Percentiles rank a stretch among this genome's conserved stretches.
Evolutionary conservation across 306 rosid species (phyloP).

Genomic region (Ormosia semicastrata): DNA sequence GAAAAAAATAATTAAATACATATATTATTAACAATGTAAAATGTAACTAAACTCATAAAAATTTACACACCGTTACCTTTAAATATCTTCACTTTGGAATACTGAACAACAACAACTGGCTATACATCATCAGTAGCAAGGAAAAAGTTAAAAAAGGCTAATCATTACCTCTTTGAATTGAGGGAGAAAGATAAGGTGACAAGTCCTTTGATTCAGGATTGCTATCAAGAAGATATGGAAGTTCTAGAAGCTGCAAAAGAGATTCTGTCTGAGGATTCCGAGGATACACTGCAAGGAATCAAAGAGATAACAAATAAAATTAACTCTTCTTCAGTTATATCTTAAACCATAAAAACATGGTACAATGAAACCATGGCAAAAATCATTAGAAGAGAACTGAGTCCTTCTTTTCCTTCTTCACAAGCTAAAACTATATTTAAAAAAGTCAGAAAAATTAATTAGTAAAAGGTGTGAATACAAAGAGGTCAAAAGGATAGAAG

Average conservation of each 20-base stretch:
- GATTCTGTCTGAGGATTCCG: conserved; percentile 89
- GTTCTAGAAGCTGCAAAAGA: conserved; percentile 77
- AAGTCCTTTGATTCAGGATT: conserved; percentile 42
- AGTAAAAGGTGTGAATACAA: neutral
- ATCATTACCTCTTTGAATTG: conserved; percentile 50
- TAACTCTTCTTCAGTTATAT: neutral
- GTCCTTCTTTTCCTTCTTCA: neutral
- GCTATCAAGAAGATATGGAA: conserved; percentile 82
- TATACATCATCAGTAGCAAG: neutral
- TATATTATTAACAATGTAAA: neutral
- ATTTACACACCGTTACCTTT: neutral
- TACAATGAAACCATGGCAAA: neutral
- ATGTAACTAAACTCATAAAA: too few species aligned
- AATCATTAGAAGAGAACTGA: neutral
- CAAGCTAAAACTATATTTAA: neutral
- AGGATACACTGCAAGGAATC: conserved; percentile 46
- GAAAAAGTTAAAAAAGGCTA: neutral
- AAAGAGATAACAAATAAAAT: neutral
- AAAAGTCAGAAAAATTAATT: conserved; percentile 14
- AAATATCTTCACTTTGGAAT: neutral
- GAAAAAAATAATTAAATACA: too few species aligned
- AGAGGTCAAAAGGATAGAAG: neutral
- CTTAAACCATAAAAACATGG: conserved; percentile 2
- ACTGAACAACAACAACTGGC: neutral
- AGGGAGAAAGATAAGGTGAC: conserved; percentile 43